phyloP scores from a whole-genome alignment of 768 basidiomycete species.

The Ephemerocybe angulata region DNA sequence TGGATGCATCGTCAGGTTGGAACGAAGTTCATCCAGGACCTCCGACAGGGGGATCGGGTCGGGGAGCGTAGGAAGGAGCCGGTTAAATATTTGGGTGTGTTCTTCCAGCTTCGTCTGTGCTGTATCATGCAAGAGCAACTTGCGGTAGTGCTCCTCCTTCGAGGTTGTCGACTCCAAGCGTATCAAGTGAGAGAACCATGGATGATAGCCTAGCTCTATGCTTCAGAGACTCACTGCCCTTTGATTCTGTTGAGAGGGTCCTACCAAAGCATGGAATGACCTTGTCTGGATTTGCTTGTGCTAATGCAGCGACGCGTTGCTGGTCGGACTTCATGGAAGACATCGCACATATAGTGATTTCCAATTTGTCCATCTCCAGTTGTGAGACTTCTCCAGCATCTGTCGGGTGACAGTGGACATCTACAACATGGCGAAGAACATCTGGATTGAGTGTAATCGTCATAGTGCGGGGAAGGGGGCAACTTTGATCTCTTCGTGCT shows the following conservation, averaged over 20 bases:
- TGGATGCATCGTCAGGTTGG: conserved; percentile 58
- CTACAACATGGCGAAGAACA: conserved; percentile 69
- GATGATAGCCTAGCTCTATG: conserved; percentile 72
- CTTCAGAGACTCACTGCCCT: neutral
- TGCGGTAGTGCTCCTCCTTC: conserved; percentile 74
- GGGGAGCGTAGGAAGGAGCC: conserved; percentile 64
- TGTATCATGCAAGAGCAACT: conserved; percentile 52
- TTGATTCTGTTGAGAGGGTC: conserved; percentile 20
- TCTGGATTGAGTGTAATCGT: conserved; percentile 10
- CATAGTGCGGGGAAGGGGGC: neutral
- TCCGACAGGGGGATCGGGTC: conserved; percentile 61
- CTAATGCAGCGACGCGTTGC: conserved; percentile 61
- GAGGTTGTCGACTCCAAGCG: conserved; percentile 39
- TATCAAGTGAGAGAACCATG: conserved; percentile 88
- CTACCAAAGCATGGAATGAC: conserved; percentile 88
- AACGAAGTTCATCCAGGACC: conserved; percentile 58
- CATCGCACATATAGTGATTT: conserved; percentile 83
- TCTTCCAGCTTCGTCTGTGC: conserved; percentile 18
- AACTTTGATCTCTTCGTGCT: neutral
- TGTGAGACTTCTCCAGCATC: conserved; percentile 52
- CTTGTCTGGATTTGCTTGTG: conserved; percentile 54
- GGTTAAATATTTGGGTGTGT: conserved; percentile 43
- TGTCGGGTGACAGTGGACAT: conserved; percentile 92
- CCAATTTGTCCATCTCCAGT: conserved; percentile 50
- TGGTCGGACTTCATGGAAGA: conserved; percentile 68